Evolutionary conservation across 1,284 basidiomycete species (phyloP).

Genomic region (Ceratorhiza oryzae-sativae): DNA sequence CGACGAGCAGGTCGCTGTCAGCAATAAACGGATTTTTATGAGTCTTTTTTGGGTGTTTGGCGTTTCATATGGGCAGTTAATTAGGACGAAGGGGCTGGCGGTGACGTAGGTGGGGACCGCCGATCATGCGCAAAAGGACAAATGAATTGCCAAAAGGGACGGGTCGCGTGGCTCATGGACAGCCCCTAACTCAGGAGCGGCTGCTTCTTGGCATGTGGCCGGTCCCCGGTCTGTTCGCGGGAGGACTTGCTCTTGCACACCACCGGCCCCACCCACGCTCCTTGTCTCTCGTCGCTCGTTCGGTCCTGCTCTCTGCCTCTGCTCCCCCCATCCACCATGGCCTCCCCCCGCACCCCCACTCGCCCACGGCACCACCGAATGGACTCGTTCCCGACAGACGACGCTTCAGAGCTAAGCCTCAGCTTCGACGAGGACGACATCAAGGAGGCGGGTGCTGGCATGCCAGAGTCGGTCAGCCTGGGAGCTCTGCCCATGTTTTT

Average conservation of each 20-base stretch:
- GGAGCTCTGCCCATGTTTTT: conserved; percentile 30
- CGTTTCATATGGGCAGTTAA: not conserved
- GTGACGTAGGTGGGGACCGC: not conserved
- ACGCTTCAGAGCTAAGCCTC: not conserved
- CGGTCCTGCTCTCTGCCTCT: not conserved
- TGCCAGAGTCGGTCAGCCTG: conserved; percentile 24
- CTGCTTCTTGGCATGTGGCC: not conserved
- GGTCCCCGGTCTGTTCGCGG: not conserved
- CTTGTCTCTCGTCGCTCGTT: conserved; percentile 3
- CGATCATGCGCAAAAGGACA: not conserved
- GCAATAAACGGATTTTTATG: not conserved
- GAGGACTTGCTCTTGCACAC: conserved; percentile 4
- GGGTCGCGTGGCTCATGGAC: conserved; percentile 16
- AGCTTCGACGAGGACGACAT: not conserved
- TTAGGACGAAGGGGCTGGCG: not conserved
- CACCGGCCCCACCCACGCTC: conserved; percentile 2
- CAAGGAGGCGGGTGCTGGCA: not conserved
- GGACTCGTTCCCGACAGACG: conserved; percentile 32
- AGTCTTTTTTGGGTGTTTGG: not conserved
- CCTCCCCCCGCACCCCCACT: not conserved
- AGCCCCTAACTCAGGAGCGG: conserved; percentile 19
- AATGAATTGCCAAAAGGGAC: not conserved
- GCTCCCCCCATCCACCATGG: not conserved
- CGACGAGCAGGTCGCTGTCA: not conserved
- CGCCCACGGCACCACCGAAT: conserved; percentile 6